These are phyloP conservation scores for Sporothrix dimorphospora DNA, from an alignment of 2,329 filamentous ascomycete genomes.

Conservation along the genomic window DNA sequence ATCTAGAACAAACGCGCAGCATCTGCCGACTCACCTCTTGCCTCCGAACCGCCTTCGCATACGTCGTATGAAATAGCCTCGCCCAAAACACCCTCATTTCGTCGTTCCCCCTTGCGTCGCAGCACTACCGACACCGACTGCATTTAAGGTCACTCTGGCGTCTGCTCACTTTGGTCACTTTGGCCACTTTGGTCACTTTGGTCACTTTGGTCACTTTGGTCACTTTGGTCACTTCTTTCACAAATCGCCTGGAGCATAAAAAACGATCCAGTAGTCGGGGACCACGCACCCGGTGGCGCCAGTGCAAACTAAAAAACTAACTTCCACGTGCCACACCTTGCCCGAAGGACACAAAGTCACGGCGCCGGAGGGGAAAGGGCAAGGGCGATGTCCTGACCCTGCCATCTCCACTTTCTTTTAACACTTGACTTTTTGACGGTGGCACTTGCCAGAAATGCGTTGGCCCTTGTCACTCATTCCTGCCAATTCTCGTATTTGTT, in stretches of 20 bases:
- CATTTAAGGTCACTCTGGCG: background rate
- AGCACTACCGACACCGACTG: background rate
- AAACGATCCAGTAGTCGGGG: background rate
- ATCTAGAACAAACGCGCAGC: background rate
- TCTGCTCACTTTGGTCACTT: no score
- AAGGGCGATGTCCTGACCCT: background rate
- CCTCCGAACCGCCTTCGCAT: no score
- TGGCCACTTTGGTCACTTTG: no score
- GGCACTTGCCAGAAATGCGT: background rate
- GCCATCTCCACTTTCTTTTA: background rate
- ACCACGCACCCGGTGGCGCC: slow-evolving; percentile 1
- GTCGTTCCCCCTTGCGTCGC: background rate
- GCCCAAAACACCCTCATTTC: background rate
- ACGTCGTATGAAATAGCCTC: background rate
- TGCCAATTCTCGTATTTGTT: background rate
- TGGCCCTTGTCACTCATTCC: background rate
- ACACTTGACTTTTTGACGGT: background rate
- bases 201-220: no score
- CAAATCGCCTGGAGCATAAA: background rate
- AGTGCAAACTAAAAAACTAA: slow-evolving; percentile 6
- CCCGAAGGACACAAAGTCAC: background rate
- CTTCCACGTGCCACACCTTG: slow-evolving; percentile 27
- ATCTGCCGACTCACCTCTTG: background rate
- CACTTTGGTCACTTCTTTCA: no score
- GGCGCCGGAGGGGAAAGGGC: background rate